These are phyloP conservation scores for Russula brevipes DNA, from an alignment of 768 basidiomycete genomes.

Conservation along the genomic window DNA sequence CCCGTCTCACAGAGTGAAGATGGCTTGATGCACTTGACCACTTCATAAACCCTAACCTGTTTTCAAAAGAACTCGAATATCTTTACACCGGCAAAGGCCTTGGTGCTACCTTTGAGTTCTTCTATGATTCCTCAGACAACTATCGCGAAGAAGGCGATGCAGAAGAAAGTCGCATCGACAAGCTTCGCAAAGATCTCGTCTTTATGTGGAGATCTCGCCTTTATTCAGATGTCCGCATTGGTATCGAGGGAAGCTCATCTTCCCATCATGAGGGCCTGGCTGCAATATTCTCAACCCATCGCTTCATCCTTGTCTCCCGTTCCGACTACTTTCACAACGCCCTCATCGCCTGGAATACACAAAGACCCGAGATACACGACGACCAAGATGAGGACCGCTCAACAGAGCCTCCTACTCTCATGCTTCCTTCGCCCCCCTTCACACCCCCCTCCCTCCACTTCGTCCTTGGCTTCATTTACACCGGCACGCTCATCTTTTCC, in stretches of 20 bases:
- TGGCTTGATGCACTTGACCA: slow-evolving; percentile 55
- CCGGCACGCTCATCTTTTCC: slow-evolving; percentile 89
- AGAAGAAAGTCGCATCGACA: slow-evolving; percentile 63
- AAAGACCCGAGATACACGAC: slow-evolving; percentile 31
- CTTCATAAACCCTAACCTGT: slow-evolving; percentile 74
- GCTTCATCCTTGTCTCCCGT: slow-evolving; percentile 87
- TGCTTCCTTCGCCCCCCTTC: slow-evolving; percentile 87
- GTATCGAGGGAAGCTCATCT: slow-evolving; percentile 63
- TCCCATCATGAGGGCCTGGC: slow-evolving; percentile 63
- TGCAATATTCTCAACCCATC: slow-evolving; percentile 85
- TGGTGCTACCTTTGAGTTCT: slow-evolving; percentile 81
- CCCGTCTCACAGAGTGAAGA: slow-evolving; percentile 37
- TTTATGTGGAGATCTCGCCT: slow-evolving; percentile 96
- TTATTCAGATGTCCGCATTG: slow-evolving; percentile 86
- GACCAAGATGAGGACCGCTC: slow-evolving; percentile 29
- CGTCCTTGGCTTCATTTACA: slow-evolving; percentile 90
- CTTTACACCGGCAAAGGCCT: slow-evolving; percentile 90
- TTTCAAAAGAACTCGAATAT: slow-evolving; percentile 88
- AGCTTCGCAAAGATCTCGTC: slow-evolving; percentile 87
- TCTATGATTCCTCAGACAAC: slow-evolving; percentile 58
- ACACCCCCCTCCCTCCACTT: slow-evolving; percentile 93
- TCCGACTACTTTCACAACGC: slow-evolving; percentile 82
- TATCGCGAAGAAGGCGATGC: slow-evolving; percentile 40
- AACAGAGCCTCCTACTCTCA: slow-evolving; percentile 53
- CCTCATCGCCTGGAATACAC: slow-evolving; percentile 62